Conservation (phyloP, 306 rosid genomes). For the Acacia crassicarpa region DNA sequence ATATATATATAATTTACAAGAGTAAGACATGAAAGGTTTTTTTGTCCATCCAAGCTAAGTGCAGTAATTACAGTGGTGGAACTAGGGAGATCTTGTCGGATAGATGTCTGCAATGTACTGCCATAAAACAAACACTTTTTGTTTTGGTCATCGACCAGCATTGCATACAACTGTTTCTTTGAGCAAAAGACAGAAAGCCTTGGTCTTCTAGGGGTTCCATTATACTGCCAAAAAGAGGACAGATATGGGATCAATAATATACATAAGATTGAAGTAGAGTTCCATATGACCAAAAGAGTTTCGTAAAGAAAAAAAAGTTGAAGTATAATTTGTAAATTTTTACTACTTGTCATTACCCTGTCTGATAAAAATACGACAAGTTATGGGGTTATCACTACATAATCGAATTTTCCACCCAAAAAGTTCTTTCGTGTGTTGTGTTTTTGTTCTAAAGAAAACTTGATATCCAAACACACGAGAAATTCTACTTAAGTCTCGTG, state of each 20-base stretch:
- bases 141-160: slow-evolving; percentile 87
- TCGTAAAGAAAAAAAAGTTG: neutral
- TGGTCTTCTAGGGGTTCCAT: slow-evolving; percentile 72
- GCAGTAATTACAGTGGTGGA: slow-evolving; percentile 57
- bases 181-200: slow-evolving; percentile 96
- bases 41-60: slow-evolving; percentile 1
- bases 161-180: slow-evolving; percentile 79
- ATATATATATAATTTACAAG: neutral
- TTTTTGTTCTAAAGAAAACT: neutral
- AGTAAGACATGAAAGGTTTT: neutral
- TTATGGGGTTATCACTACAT: neutral
- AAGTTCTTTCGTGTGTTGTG: neutral
- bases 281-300: slow-evolving; percentile 5
- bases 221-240: slow-evolving; percentile 45
- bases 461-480: neutral
- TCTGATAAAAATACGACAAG: neutral
- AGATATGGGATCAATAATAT: neutral
- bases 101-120: slow-evolving; percentile 75
- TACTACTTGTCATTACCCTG: neutral
- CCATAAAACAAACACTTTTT: slow-evolving; percentile 81
- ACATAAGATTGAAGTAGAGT: neutral
- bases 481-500: neutral
- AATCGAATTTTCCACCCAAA: neutral
- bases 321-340: neutral
- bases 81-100: slow-evolving; percentile 51